Conservation (phyloP, 768 basidiomycete species). For the Thelephora aurantiotincta region DNA sequence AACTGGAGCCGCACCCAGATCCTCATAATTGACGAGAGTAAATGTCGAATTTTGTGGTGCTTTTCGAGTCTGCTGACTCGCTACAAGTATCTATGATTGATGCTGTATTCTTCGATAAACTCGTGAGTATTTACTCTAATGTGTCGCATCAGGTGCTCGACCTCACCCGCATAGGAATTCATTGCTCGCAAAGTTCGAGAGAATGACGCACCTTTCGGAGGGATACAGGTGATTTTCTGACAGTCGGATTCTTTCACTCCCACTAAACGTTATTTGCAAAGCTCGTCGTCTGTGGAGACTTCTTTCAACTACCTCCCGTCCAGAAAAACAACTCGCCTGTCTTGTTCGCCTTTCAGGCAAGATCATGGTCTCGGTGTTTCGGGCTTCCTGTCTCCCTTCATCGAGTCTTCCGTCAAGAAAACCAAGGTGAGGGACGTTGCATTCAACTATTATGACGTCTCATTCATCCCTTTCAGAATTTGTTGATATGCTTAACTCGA, state of each 20-base stretch:
- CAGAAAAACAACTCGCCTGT: conserved; percentile 31
- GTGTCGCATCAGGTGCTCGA: too few relatives aligned
- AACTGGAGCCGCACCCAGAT: conserved; percentile 45
- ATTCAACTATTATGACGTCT: neutral
- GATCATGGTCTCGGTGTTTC: conserved; percentile 55
- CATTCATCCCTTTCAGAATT: conserved; percentile 23
- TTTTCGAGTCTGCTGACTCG: neutral
- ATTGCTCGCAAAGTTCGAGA: conserved; percentile 47
- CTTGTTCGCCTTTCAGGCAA: conserved; percentile 71
- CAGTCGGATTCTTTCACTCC: neutral
- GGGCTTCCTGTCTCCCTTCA: conserved; percentile 38
- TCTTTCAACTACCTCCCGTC: conserved; percentile 86
- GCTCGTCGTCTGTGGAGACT: conserved; percentile 80
- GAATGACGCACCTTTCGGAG: conserved; percentile 55
- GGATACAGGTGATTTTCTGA: conserved; percentile 52
- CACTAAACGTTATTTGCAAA: conserved; percentile 14
- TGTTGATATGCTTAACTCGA: conserved; percentile 75
- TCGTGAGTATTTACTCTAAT: conserved; percentile 20
- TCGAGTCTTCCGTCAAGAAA: conserved; percentile 80
- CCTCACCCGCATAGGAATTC: conserved; percentile 26
- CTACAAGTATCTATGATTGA: conserved; percentile 56
- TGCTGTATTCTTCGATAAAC: conserved; percentile 44
- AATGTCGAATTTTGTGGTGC: conserved; percentile 3
- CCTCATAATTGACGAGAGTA: conserved; percentile 55
- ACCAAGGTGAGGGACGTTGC: conserved; percentile 36